A percentile compares a stretch with the other conserved stretches of the same genome.
Conservation (phyloP, 257 asterid genomes). For the Capsicum rhomboideum region DNA sequence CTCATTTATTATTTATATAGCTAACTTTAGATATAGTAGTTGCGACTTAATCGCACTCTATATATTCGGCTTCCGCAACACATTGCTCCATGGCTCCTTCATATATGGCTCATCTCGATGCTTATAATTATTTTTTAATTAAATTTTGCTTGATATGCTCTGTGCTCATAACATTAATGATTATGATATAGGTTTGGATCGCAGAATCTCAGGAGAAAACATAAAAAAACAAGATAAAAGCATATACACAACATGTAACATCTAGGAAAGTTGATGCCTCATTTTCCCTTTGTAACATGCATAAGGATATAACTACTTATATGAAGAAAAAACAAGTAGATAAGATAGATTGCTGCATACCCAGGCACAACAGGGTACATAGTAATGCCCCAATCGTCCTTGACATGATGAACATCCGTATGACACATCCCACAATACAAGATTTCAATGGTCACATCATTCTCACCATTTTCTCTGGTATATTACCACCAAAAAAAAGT, state of each 20-base stretch:
- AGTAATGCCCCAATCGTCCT: slow-evolving; percentile 40
- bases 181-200: not conserved
- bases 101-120: not conserved
- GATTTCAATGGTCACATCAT: slow-evolving; percentile 33
- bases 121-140: not conserved
- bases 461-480: slow-evolving; percentile 33
- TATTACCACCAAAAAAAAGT: not conserved
- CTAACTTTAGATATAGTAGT: too few relatives aligned
- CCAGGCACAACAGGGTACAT: slow-evolving; percentile 48
- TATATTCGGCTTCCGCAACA: too few relatives aligned
- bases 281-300: not conserved
- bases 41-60: too few relatives aligned
- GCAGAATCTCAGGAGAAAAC: not conserved
- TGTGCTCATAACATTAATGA: not conserved
- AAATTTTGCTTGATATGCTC: not conserved
- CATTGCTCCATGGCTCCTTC: not conserved
- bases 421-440: slow-evolving; percentile 45
- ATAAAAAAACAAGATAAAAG: not conserved
- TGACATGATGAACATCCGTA: slow-evolving; percentile 35
- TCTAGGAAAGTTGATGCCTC: not conserved
- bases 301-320: not conserved
- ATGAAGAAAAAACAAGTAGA: not conserved
- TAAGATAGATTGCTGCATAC: slow-evolving; percentile 16
- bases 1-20: too few relatives aligned
- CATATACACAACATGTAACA: not conserved